These are phyloP conservation scores for Kodamaea kakaduensis DNA, from an alignment of 805 yeast genomes.

Conservation along the genomic window DNA sequence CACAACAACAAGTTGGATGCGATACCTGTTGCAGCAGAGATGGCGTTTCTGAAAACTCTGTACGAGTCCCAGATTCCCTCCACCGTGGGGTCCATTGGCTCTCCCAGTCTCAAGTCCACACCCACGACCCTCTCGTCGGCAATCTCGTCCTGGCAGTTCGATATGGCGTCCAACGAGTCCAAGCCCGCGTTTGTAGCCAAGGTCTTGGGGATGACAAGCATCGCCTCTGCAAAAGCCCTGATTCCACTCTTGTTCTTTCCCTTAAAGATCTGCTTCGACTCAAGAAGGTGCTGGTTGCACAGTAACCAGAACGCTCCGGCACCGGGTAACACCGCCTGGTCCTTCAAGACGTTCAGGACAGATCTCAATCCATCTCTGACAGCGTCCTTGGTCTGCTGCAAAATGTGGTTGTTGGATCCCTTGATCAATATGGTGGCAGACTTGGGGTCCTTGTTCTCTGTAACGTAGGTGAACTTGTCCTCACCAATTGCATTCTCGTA, in stretches of 20 bases:
- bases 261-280: conserved; percentile 53
- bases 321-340: conserved; percentile 85
- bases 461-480: conserved; percentile 94
- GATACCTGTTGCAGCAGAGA: conserved; percentile 89
- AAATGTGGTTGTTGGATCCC: conserved; percentile 86
- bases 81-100: conserved; percentile 89
- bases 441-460: conserved; percentile 85
- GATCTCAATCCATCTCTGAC: conserved; percentile 96
- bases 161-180: conserved; percentile 85
- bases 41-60: conserved; percentile 89
- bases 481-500: conserved; percentile 94
- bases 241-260: conserved; percentile 90
- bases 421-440: conserved; percentile 88
- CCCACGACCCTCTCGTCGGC: conserved; percentile 83
- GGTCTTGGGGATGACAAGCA: conserved; percentile 89
- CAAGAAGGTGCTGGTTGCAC: conserved; percentile 60
- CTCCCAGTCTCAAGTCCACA: conserved; percentile 85
- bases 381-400: conserved; percentile 93
- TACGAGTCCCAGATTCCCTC: conserved; percentile 97
- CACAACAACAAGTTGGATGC: conserved; percentile 88
- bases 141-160: conserved; percentile 85
- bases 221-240: conserved; percentile 88
- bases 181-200: conserved; percentile 88
- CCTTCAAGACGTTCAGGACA: conserved; percentile 86
- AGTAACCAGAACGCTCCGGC: conserved; percentile 95